Evolutionary conservation across 306 rosid genomes (phyloP).

Genomic region (Trifolium subterraneum): DNA sequence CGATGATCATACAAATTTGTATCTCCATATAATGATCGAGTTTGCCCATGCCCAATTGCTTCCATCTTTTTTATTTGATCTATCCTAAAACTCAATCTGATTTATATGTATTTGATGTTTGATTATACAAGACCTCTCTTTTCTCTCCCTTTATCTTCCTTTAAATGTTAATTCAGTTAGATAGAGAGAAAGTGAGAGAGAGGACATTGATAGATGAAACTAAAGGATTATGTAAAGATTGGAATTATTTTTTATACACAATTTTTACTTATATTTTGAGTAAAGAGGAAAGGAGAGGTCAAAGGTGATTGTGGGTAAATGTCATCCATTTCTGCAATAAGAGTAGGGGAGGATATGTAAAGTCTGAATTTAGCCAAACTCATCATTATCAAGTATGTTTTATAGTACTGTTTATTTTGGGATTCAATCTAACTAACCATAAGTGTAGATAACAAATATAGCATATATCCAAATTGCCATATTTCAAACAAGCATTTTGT

Average conservation of each 20-base stretch:
- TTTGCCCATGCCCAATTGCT: neutral
- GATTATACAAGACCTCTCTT: constrained; percentile 10
- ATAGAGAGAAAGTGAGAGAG: constrained; percentile 44
- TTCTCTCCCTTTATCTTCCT: constrained; percentile 34
- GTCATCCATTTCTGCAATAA: neutral
- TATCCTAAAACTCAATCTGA: neutral
- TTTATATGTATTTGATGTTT: neutral
- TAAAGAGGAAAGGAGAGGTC: constrained; percentile 34
- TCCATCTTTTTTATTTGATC: constrained; percentile 36
- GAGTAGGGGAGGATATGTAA: neutral
- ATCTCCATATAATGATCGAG: neutral
- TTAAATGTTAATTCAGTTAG: neutral
- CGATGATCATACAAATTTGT: neutral
- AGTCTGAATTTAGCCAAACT: constrained; percentile 26
- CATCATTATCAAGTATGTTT: neutral
- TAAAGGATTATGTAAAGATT: neutral
- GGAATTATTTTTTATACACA: constrained; percentile 12
- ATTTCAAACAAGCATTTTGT: neutral
- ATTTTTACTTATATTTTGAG: neutral
- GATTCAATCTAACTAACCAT: neutral
- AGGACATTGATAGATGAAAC: constrained; percentile 23
- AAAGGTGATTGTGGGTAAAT: neutral
- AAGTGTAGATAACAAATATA: constrained; percentile 15
- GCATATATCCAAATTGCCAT: constrained; percentile 5
- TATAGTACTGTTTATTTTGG: constrained; percentile 23